A percentile compares a stretch with the other conserved stretches of the same genome.
Evolutionary conservation across 495 filamentous ascomycete genomes (phyloP).

Genomic region (Podospora anserina): DNA sequence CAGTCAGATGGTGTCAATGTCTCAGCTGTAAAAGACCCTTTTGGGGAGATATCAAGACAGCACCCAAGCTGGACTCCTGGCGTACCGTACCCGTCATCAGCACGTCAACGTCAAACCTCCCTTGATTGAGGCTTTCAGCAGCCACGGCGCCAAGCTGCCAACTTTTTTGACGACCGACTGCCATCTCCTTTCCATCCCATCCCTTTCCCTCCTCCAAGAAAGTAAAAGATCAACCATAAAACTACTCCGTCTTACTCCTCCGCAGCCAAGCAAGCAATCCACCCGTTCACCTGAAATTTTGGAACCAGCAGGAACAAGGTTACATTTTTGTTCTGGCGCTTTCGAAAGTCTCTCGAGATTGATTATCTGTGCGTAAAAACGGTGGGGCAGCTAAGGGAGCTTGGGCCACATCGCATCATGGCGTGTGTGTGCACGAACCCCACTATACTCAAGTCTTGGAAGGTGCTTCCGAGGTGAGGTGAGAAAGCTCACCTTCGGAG

Average conservation of each 20-base stretch:
- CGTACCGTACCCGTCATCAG: not conserved
- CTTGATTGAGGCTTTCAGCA: too few species aligned
- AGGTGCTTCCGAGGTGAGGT: too few species aligned
- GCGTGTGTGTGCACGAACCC: not conserved
- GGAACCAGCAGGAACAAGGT: not conserved
- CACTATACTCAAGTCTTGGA: not conserved
- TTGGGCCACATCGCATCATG: not conserved
- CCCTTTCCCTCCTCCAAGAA: not conserved
- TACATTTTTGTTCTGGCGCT: too few species aligned
- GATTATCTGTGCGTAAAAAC: not conserved
- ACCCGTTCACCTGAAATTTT: not conserved
- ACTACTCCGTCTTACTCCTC: not conserved
- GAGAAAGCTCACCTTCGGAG: too few species aligned
- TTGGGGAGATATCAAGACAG: not conserved
- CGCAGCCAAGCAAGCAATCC: not conserved
- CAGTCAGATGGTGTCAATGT: not conserved
- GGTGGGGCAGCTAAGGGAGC: not conserved
- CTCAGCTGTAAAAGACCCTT: not conserved
- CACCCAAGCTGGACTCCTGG: not conserved
- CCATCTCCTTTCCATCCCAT: not conserved
- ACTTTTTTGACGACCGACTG: not conserved
- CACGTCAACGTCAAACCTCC: not conserved
- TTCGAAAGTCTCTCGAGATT: too few species aligned
- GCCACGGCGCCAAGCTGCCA: not conserved
- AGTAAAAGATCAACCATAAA: not conserved